Percentiles rank a stretch among this genome's conserved stretches.
Evolutionary conservation across 2,329 filamentous ascomycete genomes (phyloP).

Genomic region (Aureobasidium namibiae): DNA sequence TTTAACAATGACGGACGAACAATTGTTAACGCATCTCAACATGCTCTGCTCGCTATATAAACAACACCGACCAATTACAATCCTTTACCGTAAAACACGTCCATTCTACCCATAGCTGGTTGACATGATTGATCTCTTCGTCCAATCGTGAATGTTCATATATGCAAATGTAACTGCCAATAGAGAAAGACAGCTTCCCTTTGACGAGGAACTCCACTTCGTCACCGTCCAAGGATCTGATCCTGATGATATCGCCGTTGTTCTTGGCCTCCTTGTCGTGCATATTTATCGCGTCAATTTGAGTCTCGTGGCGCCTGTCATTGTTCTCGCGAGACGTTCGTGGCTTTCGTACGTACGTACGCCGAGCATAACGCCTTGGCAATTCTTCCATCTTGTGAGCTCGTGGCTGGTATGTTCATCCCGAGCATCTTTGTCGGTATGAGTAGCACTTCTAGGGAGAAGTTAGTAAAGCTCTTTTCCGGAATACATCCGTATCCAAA

Average conservation of each 20-base stretch:
- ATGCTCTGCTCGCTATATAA: background rate
- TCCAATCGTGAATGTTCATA: too few relatives aligned
- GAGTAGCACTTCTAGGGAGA: background rate
- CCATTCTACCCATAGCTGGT: too few relatives aligned
- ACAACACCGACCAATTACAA: background rate
- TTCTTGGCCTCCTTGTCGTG: background rate
- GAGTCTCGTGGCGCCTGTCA: background rate
- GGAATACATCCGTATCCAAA: too few relatives aligned
- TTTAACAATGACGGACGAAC: background rate
- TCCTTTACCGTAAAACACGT: too few relatives aligned
- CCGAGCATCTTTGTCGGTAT: background rate
- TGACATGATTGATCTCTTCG: too few relatives aligned
- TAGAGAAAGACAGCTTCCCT: too few relatives aligned
- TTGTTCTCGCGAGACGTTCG: background rate
- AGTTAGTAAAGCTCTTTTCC: background rate
- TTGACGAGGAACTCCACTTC: too few relatives aligned
- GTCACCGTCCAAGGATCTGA: too few relatives aligned
- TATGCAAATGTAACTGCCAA: too few relatives aligned
- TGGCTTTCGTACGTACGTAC: background rate
- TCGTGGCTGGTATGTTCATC: too few relatives aligned
- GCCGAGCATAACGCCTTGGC: slow-evolving; percentile 6
- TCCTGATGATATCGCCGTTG: background rate
- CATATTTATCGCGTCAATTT: background rate
- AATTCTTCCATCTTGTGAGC: background rate
- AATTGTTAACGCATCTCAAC: background rate